Conservation (phyloP, 2,329 filamentous ascomycete species). For the Cordyceps militaris region DNA sequence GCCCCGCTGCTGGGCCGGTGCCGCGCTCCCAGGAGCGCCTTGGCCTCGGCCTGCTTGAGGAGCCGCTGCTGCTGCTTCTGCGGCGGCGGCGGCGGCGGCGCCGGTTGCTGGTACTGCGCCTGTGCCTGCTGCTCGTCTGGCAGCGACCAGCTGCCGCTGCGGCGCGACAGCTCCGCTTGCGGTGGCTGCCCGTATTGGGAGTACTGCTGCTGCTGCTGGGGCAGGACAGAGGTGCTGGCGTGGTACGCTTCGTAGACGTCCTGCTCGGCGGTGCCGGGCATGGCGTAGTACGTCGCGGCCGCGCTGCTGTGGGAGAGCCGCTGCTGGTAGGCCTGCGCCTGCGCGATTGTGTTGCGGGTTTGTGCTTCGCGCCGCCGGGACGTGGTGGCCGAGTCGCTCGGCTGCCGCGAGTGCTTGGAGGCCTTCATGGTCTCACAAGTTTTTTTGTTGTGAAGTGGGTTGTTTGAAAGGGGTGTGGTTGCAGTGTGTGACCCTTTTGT, state of each 20-base stretch:
- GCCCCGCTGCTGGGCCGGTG: constrained; percentile 55
- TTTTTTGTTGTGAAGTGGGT: neutral
- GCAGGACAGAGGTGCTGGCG: neutral
- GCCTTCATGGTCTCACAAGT: neutral
- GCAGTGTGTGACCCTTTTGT: neutral
- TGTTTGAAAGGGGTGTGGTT: neutral
- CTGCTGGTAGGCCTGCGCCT: constrained; percentile 3
- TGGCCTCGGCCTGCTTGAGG: neutral
- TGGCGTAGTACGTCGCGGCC: constrained; percentile 2
- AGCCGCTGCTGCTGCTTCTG: neutral
- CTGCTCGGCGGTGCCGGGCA: neutral
- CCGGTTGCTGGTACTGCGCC: neutral
- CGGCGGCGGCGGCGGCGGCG: neutral
- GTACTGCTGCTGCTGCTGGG: neutral
- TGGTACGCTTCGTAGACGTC: constrained; percentile 6
- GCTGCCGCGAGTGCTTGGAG: constrained; percentile 3
- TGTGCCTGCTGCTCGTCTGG: constrained; percentile 1
- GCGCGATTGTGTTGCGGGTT: constrained; percentile 5
- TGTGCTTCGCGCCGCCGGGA: neutral
- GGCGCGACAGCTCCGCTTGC: neutral
- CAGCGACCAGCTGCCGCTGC: constrained; percentile 5
- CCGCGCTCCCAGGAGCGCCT: constrained; percentile 1
- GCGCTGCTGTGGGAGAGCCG: neutral
- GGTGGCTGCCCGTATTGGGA: neutral
- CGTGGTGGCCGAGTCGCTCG: constrained; percentile 1